Evolutionary conservation across 306 rosid genomes (phyloP).

Genomic region (Casuarina cunninghamiana): DNA sequence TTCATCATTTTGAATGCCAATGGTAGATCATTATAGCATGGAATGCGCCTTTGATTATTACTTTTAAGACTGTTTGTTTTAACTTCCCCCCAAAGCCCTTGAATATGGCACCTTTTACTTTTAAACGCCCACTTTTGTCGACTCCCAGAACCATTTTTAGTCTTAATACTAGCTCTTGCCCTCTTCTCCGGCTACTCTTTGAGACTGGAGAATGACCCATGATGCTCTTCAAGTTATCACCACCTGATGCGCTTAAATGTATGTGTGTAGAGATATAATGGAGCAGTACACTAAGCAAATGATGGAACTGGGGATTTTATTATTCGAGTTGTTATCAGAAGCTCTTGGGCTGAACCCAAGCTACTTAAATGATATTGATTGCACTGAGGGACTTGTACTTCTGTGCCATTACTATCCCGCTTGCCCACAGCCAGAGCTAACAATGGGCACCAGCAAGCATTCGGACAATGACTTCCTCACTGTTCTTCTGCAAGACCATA

Average conservation of each 20-base stretch:
- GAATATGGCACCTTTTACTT: too few species aligned
- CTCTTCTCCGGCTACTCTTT: too few species aligned
- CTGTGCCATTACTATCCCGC: slow-evolving; percentile 13
- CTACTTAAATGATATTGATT: neutral
- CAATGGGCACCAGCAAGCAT: slow-evolving; percentile 17
- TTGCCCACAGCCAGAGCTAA: slow-evolving; percentile 6
- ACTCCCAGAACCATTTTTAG: too few species aligned
- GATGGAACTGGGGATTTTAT: slow-evolving; percentile 8
- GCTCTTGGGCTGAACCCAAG: slow-evolving; percentile 8
- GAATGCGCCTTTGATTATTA: too few species aligned
- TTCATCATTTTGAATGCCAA: too few species aligned
- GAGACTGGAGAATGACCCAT: too few species aligned
- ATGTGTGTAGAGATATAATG: neutral
- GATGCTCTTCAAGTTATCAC: neutral
- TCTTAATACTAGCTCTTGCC: too few species aligned
- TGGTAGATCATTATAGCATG: too few species aligned
- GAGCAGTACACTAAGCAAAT: slow-evolving; percentile 24
- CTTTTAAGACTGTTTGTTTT: too few species aligned
- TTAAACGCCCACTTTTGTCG: too few species aligned
- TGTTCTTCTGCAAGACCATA: slow-evolving; percentile 31
- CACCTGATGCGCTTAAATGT: neutral
- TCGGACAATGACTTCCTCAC: slow-evolving; percentile 23
- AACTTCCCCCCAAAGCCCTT: too few species aligned
- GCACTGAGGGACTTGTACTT: neutral
- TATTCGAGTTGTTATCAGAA: slow-evolving; percentile 9